Evolutionary conservation across 208 protist genomes (phyloP).

Genomic region (Entamoeba dispar): DNA sequence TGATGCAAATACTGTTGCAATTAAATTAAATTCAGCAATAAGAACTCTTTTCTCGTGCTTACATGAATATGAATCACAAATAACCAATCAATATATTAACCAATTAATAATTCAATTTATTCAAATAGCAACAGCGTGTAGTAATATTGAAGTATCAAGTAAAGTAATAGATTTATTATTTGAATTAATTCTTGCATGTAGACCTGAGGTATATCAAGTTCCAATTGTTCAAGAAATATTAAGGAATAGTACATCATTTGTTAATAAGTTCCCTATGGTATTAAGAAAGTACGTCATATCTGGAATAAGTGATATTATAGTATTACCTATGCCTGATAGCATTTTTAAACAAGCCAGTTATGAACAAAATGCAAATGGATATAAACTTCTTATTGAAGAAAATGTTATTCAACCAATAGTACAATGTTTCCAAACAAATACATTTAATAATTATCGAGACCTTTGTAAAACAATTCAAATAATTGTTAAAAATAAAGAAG

Average conservation of each 20-base stretch:
- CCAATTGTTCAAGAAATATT: neutral
- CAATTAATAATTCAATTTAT: neutral
- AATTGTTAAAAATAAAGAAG: neutral
- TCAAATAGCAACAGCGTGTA: neutral
- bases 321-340: neutral
- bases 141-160: neutral
- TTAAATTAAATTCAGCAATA: neutral
- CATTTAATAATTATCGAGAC: neutral
- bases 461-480: neutral
- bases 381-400: neutral
- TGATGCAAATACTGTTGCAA: neutral
- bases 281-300: neutral
- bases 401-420: neutral
- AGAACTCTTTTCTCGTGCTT: neutral
- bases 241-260: neutral
- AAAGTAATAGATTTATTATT: neutral
- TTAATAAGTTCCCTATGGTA: neutral
- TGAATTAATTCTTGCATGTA: neutral
- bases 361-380: neutral
- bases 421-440: neutral
- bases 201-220: neutral
- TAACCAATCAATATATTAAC: neutral
- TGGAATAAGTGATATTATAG: neutral
- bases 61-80: neutral
- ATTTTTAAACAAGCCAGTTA: neutral